Evolutionary conservation across 805 yeast species (phyloP).

Genomic region (Myxozyma geophila): DNA sequence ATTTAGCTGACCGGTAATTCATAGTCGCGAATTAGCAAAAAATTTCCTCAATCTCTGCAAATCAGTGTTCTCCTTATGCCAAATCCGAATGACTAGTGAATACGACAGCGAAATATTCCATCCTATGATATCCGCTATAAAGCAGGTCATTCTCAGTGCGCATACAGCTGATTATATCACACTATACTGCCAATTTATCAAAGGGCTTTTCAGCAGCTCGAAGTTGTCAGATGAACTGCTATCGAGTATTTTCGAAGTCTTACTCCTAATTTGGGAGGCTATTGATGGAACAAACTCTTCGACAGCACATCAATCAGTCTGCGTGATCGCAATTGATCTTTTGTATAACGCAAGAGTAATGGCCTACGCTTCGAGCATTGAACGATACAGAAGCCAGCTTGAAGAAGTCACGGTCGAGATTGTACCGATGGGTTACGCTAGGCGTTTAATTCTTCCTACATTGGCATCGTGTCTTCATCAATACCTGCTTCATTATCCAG

Average conservation of each 20-base stretch:
- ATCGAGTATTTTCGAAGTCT: slow-evolving; percentile 2
- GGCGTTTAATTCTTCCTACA: slow-evolving; percentile 71
- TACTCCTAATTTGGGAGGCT: slow-evolving; percentile 9
- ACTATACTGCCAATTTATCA: slow-evolving; percentile 16
- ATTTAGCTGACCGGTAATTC: background rate
- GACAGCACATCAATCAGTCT: slow-evolving; percentile 11
- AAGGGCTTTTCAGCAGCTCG: background rate
- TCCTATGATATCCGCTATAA: slow-evolving; percentile 14
- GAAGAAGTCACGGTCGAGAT: slow-evolving; percentile 8
- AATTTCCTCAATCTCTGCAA: background rate
- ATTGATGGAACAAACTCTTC: slow-evolving; percentile 10
- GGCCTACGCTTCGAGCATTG: background rate
- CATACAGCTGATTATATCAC: slow-evolving; percentile 10
- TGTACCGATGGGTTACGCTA: slow-evolving; percentile 50
- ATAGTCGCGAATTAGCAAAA: slow-evolving; percentile 4
- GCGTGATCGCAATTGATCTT: slow-evolving; percentile 8
- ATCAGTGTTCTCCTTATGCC: background rate
- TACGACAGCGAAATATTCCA: background rate
- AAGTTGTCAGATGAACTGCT: background rate
- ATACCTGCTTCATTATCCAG: slow-evolving; percentile 3
- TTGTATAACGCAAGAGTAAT: slow-evolving; percentile 17
- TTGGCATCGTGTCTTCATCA: slow-evolving; percentile 54
- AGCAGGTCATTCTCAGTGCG: background rate
- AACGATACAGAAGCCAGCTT: background rate
- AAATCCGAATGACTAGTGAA: background rate